These are phyloP conservation scores for Plasmodium coatneyi DNA, from an alignment of 169 alveolate species.

Conservation along the genomic window DNA sequence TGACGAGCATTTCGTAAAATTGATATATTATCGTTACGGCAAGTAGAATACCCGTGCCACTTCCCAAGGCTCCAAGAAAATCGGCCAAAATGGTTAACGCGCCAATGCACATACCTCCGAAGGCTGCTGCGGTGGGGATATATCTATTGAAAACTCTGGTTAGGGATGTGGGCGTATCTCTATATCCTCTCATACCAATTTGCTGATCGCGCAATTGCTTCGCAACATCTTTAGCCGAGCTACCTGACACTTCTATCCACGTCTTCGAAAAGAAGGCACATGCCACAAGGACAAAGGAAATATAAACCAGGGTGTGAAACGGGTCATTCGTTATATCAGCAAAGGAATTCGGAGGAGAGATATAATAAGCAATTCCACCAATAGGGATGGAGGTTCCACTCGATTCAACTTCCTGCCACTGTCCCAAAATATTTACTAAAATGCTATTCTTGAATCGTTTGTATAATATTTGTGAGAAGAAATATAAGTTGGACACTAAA, in stretches of 20 bases:
- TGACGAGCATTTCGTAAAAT: slow-evolving; percentile 97
- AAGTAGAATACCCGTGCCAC: slow-evolving; percentile 98
- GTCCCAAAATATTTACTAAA: slow-evolving; percentile 94
- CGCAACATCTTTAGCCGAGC: slow-evolving; percentile 99
- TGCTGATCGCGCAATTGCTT: slow-evolving; percentile 98
- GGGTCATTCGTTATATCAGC: slow-evolving; percentile 96
- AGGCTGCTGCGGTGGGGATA: slow-evolving; percentile 99
- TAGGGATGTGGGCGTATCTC: slow-evolving; percentile 87
- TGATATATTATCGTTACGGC: slow-evolving; percentile 99
- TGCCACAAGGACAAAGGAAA: slow-evolving; percentile 96
- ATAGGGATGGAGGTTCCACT: slow-evolving; percentile 98
- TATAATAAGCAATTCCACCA: slow-evolving; percentile 99
- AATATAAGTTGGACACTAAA: slow-evolving; percentile 98
- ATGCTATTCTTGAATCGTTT: slow-evolving; percentile 97
- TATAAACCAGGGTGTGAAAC: slow-evolving; percentile 96
- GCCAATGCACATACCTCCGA: slow-evolving; percentile 99
- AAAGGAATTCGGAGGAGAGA: slow-evolving; percentile 97
- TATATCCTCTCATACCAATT: slow-evolving; percentile 88
- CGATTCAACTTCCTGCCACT: slow-evolving; percentile 96
- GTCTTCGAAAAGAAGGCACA: slow-evolving; percentile 99
- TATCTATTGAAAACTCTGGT: slow-evolving; percentile 89
- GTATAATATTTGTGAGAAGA: slow-evolving; percentile 98
- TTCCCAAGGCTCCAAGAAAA: slow-evolving; percentile 99
- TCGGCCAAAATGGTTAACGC: slow-evolving; percentile 99
- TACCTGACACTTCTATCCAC: slow-evolving; percentile 99